A percentile compares a stretch with the other conserved stretches of the same genome.
These are phyloP conservation scores for Tylopilus vinaceipallidus DNA, from an alignment of 768 basidiomycete species.

Conservation along the genomic window DNA sequence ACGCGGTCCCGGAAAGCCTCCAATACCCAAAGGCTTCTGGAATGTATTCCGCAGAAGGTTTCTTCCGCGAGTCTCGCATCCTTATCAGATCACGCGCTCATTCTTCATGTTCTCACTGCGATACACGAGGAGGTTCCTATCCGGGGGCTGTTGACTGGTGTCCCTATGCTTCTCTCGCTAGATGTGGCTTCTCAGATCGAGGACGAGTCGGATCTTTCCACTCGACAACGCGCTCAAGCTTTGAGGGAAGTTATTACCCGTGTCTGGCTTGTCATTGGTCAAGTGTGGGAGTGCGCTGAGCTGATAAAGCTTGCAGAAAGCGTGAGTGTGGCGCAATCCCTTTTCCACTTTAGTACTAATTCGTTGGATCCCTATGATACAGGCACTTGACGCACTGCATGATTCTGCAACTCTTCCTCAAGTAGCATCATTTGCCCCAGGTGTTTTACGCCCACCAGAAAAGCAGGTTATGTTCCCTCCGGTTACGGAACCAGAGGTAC, in stretches of 20 bases:
- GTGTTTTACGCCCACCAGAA: conserved; percentile 44
- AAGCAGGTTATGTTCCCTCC: conserved; percentile 43
- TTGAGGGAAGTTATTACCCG: conserved; percentile 63
- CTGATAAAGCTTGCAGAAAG: conserved; percentile 53
- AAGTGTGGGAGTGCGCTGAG: conserved; percentile 62
- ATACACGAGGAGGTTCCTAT: conserved; percentile 74
- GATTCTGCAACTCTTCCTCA: conserved; percentile 38
- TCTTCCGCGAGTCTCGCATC: conserved; percentile 52
- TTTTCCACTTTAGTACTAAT: conserved; percentile 18
- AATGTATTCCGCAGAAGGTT: conserved; percentile 43
- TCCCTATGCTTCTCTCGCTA: conserved; percentile 85
- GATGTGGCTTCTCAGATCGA: conserved; percentile 49
- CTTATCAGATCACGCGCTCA: conserved; percentile 70
- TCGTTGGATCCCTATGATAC: conserved; percentile 4
- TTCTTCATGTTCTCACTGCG: conserved; percentile 63
- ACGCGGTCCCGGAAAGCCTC: conserved; percentile 59
- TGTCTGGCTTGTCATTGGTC: conserved; percentile 68
- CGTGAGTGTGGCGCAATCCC: conserved; percentile 38
- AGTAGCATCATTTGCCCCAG: conserved; percentile 35
- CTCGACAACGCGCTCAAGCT: conserved; percentile 44
- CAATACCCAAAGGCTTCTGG: conserved; percentile 50
- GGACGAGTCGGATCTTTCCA: conserved; percentile 38
- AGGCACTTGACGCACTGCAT: conserved; percentile 49
- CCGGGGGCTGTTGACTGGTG: conserved; percentile 68
- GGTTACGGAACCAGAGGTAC: conserved; percentile 20